A percentile compares a stretch with the other conserved stretches of the same genome.
phyloP scores from a whole-genome alignment of 257 asterid species.

The Fraxinus excelsior region DNA sequence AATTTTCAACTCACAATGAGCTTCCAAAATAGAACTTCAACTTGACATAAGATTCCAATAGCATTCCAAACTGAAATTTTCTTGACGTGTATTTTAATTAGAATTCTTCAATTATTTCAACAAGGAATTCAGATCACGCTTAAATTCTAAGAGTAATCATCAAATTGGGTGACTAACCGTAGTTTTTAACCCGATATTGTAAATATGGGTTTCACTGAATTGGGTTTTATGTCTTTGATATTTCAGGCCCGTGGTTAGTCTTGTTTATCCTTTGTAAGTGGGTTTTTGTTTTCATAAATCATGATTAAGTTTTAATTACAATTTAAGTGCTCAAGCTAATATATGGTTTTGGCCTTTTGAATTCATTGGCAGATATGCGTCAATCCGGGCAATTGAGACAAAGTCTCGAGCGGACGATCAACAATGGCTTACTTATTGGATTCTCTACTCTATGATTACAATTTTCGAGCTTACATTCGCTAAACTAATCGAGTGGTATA shows the following conservation, averaged over 20 bases:
- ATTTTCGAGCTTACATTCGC: slow-evolving; percentile 94
- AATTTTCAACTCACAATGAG: too few relatives aligned
- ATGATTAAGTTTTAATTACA: background rate
- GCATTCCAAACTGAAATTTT: too few relatives aligned
- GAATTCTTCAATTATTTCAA: too few relatives aligned
- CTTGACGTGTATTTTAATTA: too few relatives aligned
- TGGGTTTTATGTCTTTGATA: slow-evolving; percentile 15
- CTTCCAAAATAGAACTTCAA: too few relatives aligned
- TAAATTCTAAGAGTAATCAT: too few relatives aligned
- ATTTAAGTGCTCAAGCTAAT: too few relatives aligned
- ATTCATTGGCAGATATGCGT: slow-evolving; percentile 70
- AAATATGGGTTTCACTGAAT: slow-evolving; percentile 15
- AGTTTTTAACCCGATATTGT: background rate
- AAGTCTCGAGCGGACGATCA: slow-evolving; percentile 91
- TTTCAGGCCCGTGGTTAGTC: slow-evolving; percentile 95
- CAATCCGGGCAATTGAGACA: slow-evolving; percentile 90
- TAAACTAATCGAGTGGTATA: slow-evolving; percentile 83
- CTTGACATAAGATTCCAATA: too few relatives aligned
- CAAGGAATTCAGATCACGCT: too few relatives aligned
- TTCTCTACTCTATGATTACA: slow-evolving; percentile 95
- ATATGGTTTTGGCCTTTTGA: slow-evolving; percentile 15
- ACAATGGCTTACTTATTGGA: slow-evolving; percentile 99
- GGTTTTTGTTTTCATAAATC: background rate
- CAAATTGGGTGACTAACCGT: too few relatives aligned
- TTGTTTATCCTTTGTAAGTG: slow-evolving; percentile 92